Base-by-base conservation (phyloP, 1,139 yeast species). In the Debaryomyces nepalensis region DNA sequence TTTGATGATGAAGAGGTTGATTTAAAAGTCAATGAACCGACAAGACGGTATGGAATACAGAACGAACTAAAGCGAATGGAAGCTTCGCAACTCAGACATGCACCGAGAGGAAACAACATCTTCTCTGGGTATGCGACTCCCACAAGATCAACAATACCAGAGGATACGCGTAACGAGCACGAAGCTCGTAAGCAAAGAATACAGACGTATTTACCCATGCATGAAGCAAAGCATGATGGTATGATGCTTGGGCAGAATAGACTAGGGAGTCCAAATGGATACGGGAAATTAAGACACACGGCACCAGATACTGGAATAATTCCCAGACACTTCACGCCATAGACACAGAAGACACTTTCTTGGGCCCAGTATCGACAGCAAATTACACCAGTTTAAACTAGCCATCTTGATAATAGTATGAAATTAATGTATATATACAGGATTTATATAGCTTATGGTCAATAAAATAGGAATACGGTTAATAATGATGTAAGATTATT, bases 1-100 rank as follows among this genome's bases (percentile, higher is more conserved):
- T 57, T 56, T 44, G 60, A 55, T 19, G 59, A 55, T 33, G 57
- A 54, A 24, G 46, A 45, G n/a, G 16, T 18, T 19, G 34, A 31
- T 11, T 15, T 8, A 11, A 19, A 12, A 15, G 8, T 24, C 19
- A 34, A n/a, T 18, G 11, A 5, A 15, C 30, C 20, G 16, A 12
- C 29, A 33, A 22, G 22, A 6, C 7, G 27, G 18, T 29, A 29
- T 9, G 18, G 11, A 15, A 9, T 8, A 29, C 11, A 19, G 4
- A 6, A 29, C 20, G 18, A 14, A n/a, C n/a, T n/a, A n/a, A n/a
- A n/a, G n/a, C n/a, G n/a, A n/a, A n/a, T n/a, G n/a, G n/a, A n/a
- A n/a, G n/a, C n/a, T n/a, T n/a, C n/a, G n/a, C n/a, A n/a, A n/a
- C n/a, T n/a, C n/a, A n/a, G n/a, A n/a, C n/a, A n/a, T n/a, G n/a